Base-by-base conservation (phyloP, 306 rosid genomes). In the Mucuna pruriens region DNA sequence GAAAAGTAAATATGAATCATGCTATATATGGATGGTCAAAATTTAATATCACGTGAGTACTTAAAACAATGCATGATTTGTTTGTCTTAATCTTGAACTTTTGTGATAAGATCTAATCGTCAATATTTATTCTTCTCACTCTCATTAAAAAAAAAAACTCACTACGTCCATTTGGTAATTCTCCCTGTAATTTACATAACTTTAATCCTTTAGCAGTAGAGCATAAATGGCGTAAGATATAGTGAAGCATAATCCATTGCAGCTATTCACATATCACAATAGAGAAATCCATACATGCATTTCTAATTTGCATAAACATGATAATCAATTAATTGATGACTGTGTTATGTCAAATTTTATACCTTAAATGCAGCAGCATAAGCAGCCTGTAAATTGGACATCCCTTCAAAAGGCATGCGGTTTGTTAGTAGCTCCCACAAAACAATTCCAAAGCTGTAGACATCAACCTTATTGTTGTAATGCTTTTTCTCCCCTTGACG, bases 291-390 rank as follows among this genome's bases (percentile, higher is more conserved):
- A 38, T 38, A 0, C 1, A 8, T 20, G 73, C 31, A 36, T 38
- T 65, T 65, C 4, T 17, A 39, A 66, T 44, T 42, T 67, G 74
- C 48, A 65, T 36, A 74, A 49, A 74, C 42, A 20, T 34, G 54
- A 63, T 3, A 45, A 72, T 7, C 19, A 49, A 12, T 23, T 5
- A 16, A 57, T 57, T 11, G 33, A 57, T 57, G 62, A 22, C 33
- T 15, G 25, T 10, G n/a, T 23, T 58, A 25, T 11, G 65, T 4
- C 3, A 58, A 34, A 19, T 17, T 75, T 52, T 49, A 68, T 77
- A 92, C 97, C 97, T 92, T 92, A 80, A 92, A 92, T 57, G 97
- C 97, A 76, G 97, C 97, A 73, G 95, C 95, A 81, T 92, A 92
- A 57, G 97, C 97, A 65, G 97, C 97, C 83, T 92, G 97, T 84